These are phyloP conservation scores for Mycena sanguinolenta DNA, from an alignment of 768 basidiomycete species.

Conservation along the genomic window DNA sequence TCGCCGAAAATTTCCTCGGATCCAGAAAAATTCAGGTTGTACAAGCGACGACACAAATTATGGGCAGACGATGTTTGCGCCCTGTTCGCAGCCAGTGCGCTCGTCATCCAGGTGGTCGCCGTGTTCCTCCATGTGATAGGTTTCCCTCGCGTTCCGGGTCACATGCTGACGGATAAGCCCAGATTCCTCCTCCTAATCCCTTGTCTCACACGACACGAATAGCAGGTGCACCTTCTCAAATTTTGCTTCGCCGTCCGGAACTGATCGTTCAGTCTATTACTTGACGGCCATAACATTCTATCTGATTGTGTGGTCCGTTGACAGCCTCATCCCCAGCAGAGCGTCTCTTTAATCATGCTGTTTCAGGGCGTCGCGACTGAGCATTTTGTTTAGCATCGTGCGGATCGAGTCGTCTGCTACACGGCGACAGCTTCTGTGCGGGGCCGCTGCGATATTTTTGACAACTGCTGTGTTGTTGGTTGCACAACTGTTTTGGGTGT, in stretches of 20 bases:
- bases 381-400: slow-evolving; percentile 67
- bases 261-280: slow-evolving; percentile 45
- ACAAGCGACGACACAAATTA: background rate
- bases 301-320: slow-evolving; percentile 45
- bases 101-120: slow-evolving; percentile 3
- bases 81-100: background rate
- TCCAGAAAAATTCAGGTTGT: background rate
- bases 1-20: background rate
- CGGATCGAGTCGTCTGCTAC: slow-evolving; percentile 53
- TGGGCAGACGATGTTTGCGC: slow-evolving; percentile 11
- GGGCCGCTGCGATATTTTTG: slow-evolving; percentile 48
- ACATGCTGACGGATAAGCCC: background rate
- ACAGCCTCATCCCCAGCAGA: background rate
- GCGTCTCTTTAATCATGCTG: no score
- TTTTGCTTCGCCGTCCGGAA: background rate
- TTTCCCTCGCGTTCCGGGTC: no score
- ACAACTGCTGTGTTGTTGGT: slow-evolving; percentile 53
- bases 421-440: slow-evolving; percentile 42
- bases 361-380: slow-evolving; percentile 57
- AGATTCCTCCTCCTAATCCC: slow-evolving; percentile 26
- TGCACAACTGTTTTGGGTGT: slow-evolving; percentile 42
- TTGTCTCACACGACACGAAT: slow-evolving; percentile 18
- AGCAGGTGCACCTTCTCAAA: background rate
- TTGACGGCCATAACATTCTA: slow-evolving; percentile 54
- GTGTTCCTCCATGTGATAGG: slow-evolving; percentile 11